Base-by-base conservation (phyloP, 1,284 basidiomycete genomes). In the Ceratobasidium sp. region DNA sequence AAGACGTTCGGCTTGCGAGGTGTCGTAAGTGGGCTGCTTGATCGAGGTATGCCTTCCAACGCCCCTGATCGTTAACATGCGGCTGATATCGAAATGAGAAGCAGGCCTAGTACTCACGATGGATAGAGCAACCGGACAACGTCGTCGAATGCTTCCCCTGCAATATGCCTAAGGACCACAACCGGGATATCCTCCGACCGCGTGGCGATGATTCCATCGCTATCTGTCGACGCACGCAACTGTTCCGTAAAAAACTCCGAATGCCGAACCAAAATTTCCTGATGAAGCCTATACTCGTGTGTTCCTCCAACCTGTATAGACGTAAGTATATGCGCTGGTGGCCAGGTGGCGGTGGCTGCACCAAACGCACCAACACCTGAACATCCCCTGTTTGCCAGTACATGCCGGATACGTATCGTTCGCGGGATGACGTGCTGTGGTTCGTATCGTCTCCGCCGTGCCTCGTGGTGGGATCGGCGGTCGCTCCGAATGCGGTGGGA, bases 371-470 rank as follows among this genome's bases (percentile, higher is more conserved):
- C 36, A 69, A 5, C 12, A 69, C 52, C 32, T 69, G 52, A 21
- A 69, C 14, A 69, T 69, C 64, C 8, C 64, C 53, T 16, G 52
- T 69, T 16, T 45, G 50, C 23, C 52, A 69, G n/a, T 69, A 43
- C 2, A 57, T 21, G 36, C 64, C 50, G 1, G 2, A 39, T 5
- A 59, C 43, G 12, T 43, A 43, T 3, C 14, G 36, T 6, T 18
- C 26, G 2, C 26, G 39, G 26, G 36, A 16, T 12, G 23, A 26
- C 5, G 21, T 3, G 21, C 2, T 28, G 3, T 26, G 21, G n/a
- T n/a, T 34, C 59, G 61, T 32, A 43, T 45, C 50, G 21, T 30
- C 23, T 6, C 5, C 28, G 41, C 26, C 55, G 4, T 23, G 55
- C n/a, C 30, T 58, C 12, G 32, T 26, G 55, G 2, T 58, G 32